Evolutionary conservation across 2,329 filamentous ascomycete genomes (phyloP).

Genomic region (Sporothrix euskadiensis): DNA sequence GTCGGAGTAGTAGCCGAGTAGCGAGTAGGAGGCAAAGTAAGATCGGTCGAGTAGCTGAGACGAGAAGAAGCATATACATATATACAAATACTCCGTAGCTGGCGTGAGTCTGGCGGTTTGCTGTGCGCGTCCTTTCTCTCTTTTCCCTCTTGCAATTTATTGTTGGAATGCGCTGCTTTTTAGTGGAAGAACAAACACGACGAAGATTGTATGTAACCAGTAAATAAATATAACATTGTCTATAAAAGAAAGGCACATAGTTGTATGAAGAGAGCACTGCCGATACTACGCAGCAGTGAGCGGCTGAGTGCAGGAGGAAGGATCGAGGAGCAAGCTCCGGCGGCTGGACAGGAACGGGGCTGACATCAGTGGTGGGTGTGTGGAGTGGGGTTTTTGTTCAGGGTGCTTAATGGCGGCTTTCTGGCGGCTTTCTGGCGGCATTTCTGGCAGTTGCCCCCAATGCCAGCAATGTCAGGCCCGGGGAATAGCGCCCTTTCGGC

Average conservation of each 20-base stretch:
- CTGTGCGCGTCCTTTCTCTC: not conserved
- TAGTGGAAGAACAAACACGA: not conserved
- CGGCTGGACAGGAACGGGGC: constrained; percentile 8
- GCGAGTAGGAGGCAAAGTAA: not conserved
- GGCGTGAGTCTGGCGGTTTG: not conserved
- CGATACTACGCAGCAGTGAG: not conserved
- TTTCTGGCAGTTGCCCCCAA: not conserved
- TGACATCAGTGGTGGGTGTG: not conserved
- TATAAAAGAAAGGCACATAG: not conserved
- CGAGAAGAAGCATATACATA: not conserved
- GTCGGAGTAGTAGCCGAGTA: not conserved
- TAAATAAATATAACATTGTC: not conserved
- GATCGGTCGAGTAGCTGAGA: not conserved
- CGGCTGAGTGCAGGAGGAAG: not conserved
- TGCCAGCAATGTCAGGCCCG: not conserved
- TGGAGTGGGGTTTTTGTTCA: not conserved
- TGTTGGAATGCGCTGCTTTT: constrained; percentile 8
- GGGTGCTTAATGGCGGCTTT: no score
- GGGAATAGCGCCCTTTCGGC: not conserved
- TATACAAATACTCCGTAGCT: constrained; percentile 6
- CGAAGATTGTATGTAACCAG: not conserved
- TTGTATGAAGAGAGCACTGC: not conserved
- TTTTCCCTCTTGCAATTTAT: not conserved
- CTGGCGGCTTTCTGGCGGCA: no score
- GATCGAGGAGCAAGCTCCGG: not conserved